A percentile compares a stretch with the other conserved stretches of the same genome.
Conservation (phyloP, 2,329 filamentous ascomycete species). For the Pseudogymnoascus sp. region DNA sequence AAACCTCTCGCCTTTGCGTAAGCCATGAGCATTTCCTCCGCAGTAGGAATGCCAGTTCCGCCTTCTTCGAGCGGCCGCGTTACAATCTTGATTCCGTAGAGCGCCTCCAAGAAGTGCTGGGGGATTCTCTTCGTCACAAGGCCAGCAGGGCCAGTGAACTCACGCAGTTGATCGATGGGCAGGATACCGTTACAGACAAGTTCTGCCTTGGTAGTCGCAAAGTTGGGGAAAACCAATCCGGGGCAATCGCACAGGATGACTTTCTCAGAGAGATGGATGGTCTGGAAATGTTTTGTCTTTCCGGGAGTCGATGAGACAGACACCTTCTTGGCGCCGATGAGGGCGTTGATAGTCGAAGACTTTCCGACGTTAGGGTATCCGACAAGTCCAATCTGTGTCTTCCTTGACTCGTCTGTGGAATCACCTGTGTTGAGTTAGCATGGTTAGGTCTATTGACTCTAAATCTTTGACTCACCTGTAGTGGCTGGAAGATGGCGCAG, state of each 20-base stretch:
- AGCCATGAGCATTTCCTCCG: constrained; percentile 73
- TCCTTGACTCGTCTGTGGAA: constrained; percentile 44
- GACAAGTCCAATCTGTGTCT: constrained; percentile 85
- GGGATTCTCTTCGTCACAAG: constrained; percentile 82
- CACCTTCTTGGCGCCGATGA: constrained; percentile 98
- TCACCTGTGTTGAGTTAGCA: constrained; percentile 29
- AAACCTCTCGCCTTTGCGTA: constrained; percentile 89
- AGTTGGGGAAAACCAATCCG: constrained; percentile 97
- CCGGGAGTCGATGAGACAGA: constrained; percentile 95
- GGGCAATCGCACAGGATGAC: constrained; percentile 96
- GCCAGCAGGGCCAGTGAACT: constrained; percentile 79
- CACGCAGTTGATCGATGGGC: constrained; percentile 91
- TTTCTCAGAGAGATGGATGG: constrained; percentile 82
- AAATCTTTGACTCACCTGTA: constrained; percentile 36
- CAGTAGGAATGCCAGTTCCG: constrained; percentile 77
- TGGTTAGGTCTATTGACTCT: constrained; percentile 13
- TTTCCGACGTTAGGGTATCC: constrained; percentile 99
- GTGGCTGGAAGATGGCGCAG: constrained; percentile 62
- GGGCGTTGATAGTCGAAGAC: constrained; percentile 96
- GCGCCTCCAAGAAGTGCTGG: constrained; percentile 77
- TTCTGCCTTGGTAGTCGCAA: constrained; percentile 91
- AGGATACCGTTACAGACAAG: constrained; percentile 91
- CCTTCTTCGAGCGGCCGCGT: constrained; percentile 82
- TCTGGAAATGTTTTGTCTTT: constrained; percentile 99
- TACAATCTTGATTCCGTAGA: constrained; percentile 87